Percentiles rank a stretch among this genome's conserved stretches.
Evolutionary conservation across 73 alveolate genomes (phyloP).

Genomic region (Effrenium voratum): DNA sequence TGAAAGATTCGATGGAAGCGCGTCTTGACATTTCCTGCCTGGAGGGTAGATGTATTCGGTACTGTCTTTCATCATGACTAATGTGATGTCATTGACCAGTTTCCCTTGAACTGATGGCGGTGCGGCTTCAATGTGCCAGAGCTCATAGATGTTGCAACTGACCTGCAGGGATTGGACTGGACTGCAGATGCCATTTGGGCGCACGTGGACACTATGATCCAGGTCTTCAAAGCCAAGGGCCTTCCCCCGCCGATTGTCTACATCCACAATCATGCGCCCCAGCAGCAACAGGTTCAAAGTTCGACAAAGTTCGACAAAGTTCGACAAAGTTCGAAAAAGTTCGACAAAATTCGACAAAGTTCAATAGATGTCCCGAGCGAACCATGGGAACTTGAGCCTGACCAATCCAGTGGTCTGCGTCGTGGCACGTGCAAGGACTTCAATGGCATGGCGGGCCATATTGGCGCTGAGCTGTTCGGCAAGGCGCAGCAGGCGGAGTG

Average conservation of each 20-base stretch:
- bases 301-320: background rate
- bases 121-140: no score
- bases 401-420: background rate
- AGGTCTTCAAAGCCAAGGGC: slow-evolving; percentile 47
- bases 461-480: slow-evolving; percentile 82
- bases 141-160: no score
- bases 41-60: background rate
- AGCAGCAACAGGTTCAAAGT: background rate
- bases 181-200: slow-evolving; percentile 89
- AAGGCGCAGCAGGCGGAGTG: slow-evolving; percentile 56
- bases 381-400: background rate
- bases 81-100: background rate
- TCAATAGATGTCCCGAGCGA: background rate
- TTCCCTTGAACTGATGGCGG: background rate
- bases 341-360: background rate
- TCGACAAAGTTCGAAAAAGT: background rate
- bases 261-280: slow-evolving; percentile 90
- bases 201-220: slow-evolving; percentile 83
- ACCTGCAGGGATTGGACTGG: slow-evolving; percentile 86
- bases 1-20: no score
- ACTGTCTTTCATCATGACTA: background rate
- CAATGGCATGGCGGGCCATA: slow-evolving; percentile 75
- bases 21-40: no score
- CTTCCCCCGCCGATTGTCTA: slow-evolving; percentile 82
- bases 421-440: slow-evolving; percentile 25